Percentiles rank a stretch among this genome's conserved stretches.
phyloP scores from a whole-genome alignment of 176 grass and related monocot genomes.

The Musa beccarii region DNA sequence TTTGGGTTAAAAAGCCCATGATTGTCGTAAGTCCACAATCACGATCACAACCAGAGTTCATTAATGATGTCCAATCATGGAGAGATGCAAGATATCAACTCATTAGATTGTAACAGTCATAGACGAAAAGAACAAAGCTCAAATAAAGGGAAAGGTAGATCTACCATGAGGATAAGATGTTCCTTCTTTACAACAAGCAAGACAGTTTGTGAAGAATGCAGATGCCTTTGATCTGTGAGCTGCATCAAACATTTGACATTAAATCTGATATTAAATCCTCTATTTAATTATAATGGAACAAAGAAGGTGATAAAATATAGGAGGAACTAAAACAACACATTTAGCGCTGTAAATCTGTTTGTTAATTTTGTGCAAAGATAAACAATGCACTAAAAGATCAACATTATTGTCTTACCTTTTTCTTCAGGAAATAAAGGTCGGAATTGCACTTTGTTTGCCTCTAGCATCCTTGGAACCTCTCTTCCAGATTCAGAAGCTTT shows the following conservation, averaged over 20 bases:
- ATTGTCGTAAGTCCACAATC: not conserved
- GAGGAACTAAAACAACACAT: not conserved
- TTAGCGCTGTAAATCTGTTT: not conserved
- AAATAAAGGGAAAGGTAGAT: conserved; percentile 1
- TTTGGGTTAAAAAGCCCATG: not conserved
- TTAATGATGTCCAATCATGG: not conserved
- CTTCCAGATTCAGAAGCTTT: conserved; percentile 85
- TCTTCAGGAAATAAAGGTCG: conserved; percentile 58
- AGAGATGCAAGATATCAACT: too few species aligned
- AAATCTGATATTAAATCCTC: too few species aligned
- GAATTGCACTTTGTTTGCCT: conserved; percentile 83
- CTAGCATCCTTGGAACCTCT: conserved; percentile 97
- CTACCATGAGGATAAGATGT: conserved; percentile 59
- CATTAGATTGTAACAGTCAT: not conserved
- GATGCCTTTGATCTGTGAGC: conserved; percentile 45
- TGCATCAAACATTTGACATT: conserved; percentile 19
- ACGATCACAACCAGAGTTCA: not conserved
- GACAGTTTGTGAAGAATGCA: conserved; percentile 50
- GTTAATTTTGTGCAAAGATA: not conserved
- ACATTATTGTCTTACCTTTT: conserved; percentile 45
- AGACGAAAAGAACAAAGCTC: not conserved
- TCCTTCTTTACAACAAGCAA: conserved; percentile 71
- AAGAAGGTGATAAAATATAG: not conserved
- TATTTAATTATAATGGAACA: not conserved
- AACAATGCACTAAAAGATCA: not conserved